Percentiles rank a stretch among this genome's conserved stretches.
These are phyloP conservation scores for Calocera viscosa DNA, from an alignment of 768 basidiomycete species.

Conservation along the genomic window DNA sequence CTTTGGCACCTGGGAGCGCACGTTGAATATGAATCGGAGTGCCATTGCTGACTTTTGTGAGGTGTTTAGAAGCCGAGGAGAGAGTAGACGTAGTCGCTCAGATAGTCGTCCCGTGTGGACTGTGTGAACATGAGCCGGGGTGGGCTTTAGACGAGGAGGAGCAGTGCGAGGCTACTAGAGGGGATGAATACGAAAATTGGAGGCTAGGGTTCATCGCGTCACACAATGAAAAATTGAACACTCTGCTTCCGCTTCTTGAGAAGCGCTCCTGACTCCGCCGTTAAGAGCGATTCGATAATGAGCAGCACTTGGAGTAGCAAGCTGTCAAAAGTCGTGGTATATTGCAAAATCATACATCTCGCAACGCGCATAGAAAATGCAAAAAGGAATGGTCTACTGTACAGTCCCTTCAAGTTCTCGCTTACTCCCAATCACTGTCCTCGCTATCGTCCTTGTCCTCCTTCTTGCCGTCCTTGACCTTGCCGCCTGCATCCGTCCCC, in stretches of 20 bases:
- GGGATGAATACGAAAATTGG: neutral
- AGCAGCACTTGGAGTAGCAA: no score
- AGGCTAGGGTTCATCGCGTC: neutral
- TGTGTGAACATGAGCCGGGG: slow-evolving; percentile 8
- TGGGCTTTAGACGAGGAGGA: neutral
- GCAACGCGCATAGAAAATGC: neutral
- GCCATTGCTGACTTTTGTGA: slow-evolving; percentile 25
- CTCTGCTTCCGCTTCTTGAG: neutral
- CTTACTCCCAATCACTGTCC: slow-evolving; percentile 58
- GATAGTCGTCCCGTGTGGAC: slow-evolving; percentile 33
- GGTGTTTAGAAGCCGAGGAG: slow-evolving; percentile 36
- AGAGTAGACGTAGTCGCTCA: slow-evolving; percentile 83
- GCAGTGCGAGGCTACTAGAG: neutral
- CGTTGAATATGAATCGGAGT: slow-evolving; percentile 38
- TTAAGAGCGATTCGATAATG: no score
- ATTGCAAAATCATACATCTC: neutral
- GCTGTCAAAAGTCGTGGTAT: neutral
- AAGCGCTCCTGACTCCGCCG: no score
- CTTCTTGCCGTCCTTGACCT: slow-evolving; percentile 22
- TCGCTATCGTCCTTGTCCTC: slow-evolving; percentile 35
- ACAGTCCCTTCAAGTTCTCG: neutral
- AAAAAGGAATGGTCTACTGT: neutral
- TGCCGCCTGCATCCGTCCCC: slow-evolving; percentile 27
- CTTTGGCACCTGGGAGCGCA: slow-evolving; percentile 58
- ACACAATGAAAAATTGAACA: neutral